Base-by-base conservation (phyloP, 225 moss, liverwort and hornwort genomes). In the Thuidium tamariscinum region DNA sequence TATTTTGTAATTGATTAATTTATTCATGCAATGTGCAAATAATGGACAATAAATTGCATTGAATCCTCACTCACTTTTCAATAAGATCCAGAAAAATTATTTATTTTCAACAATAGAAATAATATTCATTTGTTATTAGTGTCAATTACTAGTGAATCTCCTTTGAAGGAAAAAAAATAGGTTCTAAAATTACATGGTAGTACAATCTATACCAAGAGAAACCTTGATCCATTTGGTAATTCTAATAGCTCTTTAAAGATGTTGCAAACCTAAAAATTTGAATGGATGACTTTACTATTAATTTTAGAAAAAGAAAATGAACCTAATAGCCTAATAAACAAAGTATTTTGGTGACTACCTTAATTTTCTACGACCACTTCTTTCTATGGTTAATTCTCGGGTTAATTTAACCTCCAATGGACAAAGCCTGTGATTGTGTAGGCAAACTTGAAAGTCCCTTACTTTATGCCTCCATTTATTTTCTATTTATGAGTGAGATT, bases 161-260 rank as follows among this genome's bases (percentile, higher is more conserved):
- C 7, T 3, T 44, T 13, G 23, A 39, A 7, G 4, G 8, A 37
- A 22, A 6, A 7, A 9, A 37, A 22, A 37, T 1, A 13, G 0
- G 0, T 22, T 67, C 13, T 4, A 21, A 67, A 39, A 39, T 13
- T 67, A 22, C 22, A 23, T 37, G 3, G 22, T 13, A 12, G 7
- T 22, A 5, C 2, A 37, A 0, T 37, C 32, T 5, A 11, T 3
- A 11, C 4, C 0, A 21, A 0, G 3, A 37, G 37, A 21, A 2
- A 12, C 7, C 3, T 1, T 0, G 0, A 66, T 67, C 41, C 4
- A 39, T 39, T 68, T 41, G 25, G 4, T 68, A 25, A 41, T 25
- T n/a, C n/a, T n/a, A n/a, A n/a, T 7, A 2, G 23, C 0, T 10
- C 1, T 10, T 5, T 10, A n/a, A n/a, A 1, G 19, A 34, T 0